phyloP scores from a whole-genome alignment of 2,329 filamentous ascomycete species.

The Fusarium sp. region DNA sequence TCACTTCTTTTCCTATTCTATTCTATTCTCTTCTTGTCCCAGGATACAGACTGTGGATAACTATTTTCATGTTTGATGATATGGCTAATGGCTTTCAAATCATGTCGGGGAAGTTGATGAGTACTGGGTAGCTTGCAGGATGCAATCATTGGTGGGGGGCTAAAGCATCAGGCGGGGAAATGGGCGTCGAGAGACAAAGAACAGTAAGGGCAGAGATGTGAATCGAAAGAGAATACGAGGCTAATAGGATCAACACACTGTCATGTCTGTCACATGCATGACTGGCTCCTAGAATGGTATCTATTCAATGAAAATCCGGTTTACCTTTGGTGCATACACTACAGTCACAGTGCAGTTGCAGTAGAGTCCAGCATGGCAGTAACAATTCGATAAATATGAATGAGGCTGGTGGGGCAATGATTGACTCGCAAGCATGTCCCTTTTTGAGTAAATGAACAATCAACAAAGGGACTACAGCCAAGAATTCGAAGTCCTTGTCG shows the following conservation, averaged over 20 bases:
- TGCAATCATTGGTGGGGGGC: background rate
- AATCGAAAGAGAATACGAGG: conserved; percentile 9
- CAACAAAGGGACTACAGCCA: background rate
- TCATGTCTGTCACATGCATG: background rate
- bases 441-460: conserved; percentile 13
- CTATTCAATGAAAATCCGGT: background rate
- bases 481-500: background rate
- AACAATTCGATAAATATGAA: background rate
- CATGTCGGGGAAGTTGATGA: background rate
- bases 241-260: conserved; percentile 6
- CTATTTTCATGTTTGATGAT: conserved; percentile 9
- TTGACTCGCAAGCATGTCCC: conserved; percentile 25
- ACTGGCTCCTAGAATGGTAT: conserved; percentile 4
- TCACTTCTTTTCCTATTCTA: conserved; percentile 14
- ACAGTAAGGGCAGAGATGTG: background rate
- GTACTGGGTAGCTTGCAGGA: background rate
- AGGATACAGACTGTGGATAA: background rate
- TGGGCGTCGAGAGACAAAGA: conserved; percentile 29
- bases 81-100: conserved; percentile 1
- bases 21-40: conserved; percentile 18
- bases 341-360: background rate
- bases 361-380: background rate
- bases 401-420: background rate
- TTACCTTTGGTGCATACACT: background rate
- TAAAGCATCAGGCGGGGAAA: conserved; percentile 11